Evolutionary conservation across 208 protist species (phyloP).

Genomic region (Leishmania braziliensis): DNA sequence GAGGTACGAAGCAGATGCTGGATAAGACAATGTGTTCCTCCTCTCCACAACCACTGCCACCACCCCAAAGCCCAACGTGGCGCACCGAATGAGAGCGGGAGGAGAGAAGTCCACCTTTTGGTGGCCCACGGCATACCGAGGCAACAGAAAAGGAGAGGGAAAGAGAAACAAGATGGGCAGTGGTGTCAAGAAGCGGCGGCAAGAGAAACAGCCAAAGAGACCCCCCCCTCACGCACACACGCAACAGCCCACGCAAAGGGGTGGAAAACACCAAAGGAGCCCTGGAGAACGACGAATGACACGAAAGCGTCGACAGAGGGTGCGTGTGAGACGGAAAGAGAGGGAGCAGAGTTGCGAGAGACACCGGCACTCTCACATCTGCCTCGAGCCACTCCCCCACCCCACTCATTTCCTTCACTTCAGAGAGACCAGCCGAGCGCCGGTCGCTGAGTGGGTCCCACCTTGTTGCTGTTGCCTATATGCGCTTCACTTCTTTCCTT

Average conservation of each 20-base stretch:
- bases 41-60: background rate
- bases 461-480: background rate
- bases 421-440: background rate
- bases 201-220: background rate
- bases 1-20: background rate
- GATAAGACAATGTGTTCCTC: background rate
- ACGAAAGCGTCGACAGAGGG: background rate
- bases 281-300: background rate
- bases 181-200: background rate
- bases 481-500: background rate
- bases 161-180: background rate
- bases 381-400: background rate
- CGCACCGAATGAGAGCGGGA: background rate
- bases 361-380: background rate
- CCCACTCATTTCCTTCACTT: background rate
- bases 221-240: background rate
- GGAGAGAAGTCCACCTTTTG: background rate
- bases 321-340: background rate
- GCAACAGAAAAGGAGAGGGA: background rate
- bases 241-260: conserved; percentile 1
- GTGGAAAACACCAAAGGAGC: background rate
- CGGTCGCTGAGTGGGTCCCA: background rate
- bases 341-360: background rate
- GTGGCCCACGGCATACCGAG: background rate
- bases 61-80: background rate